Base-by-base conservation (phyloP, 1,139 yeast species). In the Yamadazyma diddensiae region DNA sequence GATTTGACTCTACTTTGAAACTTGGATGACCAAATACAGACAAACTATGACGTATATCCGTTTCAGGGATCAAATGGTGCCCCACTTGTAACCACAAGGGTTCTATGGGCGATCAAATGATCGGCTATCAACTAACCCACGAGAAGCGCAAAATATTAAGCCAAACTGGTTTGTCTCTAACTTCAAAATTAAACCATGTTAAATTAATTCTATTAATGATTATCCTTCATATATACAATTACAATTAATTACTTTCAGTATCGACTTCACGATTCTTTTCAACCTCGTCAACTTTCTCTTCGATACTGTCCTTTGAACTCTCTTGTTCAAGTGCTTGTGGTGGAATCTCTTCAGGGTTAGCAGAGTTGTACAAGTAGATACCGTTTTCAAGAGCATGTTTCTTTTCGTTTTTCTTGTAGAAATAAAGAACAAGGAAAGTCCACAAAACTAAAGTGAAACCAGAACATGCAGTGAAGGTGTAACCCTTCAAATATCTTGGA, bases 401-500 rank as follows among this genome's bases (percentile, higher is more conserved):
- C 37, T 69, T 65, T 49, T 80, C 86, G 34, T 77, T 73, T 30
- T 66, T 65, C 54, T 79, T 80, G 59, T 78, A 79, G 39, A 75
- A 64, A 47, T 62, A 72, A 41, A 78, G 63, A 5, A 75, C 81
- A 6, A 74, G 59, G 31, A 74, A 55, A 0, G 82, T 70, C 81
- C 82, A 74, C 4, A 67, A 33, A 18, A 65, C 52, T 45, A 78
- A 68, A n/a, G 71, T 56, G 25, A 66, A 64, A 3, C 78, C 79
- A 41, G 71, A 58, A 23, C 70, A 45, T 10, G 82, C 79, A 5
- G 82, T 73, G 48, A 67, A 77, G 2, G 68, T 49, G 38, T 43
- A 65, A 21, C 72, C 72, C 43, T 63, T 65, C 31, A 61, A 50
- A 42, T 49, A 65, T 20, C 68, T 43, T 7, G 72, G 72, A 4